Evolutionary conservation across 1,139 yeast genomes (phyloP), one percentile per base, ranked within the genome.

Genomic region (Geotrichum bryndzae): DNA sequence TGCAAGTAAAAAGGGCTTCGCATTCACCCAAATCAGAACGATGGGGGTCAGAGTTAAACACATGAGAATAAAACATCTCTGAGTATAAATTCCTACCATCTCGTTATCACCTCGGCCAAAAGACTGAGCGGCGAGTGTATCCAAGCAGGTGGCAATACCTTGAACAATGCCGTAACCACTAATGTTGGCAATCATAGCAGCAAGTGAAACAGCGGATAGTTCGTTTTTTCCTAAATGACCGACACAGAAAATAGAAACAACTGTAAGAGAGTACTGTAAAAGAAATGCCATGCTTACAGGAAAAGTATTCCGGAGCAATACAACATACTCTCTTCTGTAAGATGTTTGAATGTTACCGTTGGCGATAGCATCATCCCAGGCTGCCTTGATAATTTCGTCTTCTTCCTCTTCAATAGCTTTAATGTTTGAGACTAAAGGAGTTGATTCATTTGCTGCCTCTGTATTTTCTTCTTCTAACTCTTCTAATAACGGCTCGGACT

Each of bases 131-230:
- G 96, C 90, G 51, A 91, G 77, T 0, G 97, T 90, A 70, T 90
- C 97, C 61, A 91, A 78, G 25, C 96, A 85, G 0, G 97, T 90
- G 0, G 96, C 87, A 59, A 90, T 84, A 27, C 97, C 97, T 74
- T 89, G 96, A 72, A 90, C 87, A 1, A 90, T 77, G 0, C 96
- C 96, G 68, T 88, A 82, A 1, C 77, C 78, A 0, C 94, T 85
- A 59, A 91, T 89, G 51, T 94, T 88, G 1, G 94, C 85, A 0
- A 96, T 86, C 96, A 91, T 90, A 2, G 92, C 84, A 0, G 92
- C 96, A 66, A 91, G 78, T 0, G 96, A 88, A 1, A 90, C 96
- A 33, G 88, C 89, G 2, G 86, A 90, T 64, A 89, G 77, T 72
- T 88, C 90, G 48, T 81, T 80, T 61, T 87, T 84, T n/a, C 97